Percentiles rank a stretch among this genome's conserved stretches.
These are phyloP conservation scores for Pseudogymnoascus sp. DNA, from an alignment of 2,329 filamentous ascomycete genomes.

Conservation along the genomic window DNA sequence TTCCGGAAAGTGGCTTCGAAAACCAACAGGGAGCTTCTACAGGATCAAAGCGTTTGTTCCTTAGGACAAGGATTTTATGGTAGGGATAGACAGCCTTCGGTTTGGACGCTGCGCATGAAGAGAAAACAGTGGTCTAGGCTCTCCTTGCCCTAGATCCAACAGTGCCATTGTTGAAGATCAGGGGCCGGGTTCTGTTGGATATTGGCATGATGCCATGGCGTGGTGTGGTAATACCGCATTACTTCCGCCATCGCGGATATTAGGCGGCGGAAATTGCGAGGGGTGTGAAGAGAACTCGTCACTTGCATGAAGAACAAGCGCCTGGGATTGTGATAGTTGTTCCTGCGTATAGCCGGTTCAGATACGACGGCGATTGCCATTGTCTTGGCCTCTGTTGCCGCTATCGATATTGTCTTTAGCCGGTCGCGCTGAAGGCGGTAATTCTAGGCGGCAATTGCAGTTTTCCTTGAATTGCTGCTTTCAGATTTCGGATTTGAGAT, in stretches of 20 bases:
- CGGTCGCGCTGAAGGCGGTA: not conserved
- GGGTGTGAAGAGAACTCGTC: not conserved
- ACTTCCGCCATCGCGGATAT: not conserved
- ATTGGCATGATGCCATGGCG: slow-evolving; percentile 1
- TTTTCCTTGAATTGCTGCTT: not conserved
- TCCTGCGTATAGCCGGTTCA: not conserved
- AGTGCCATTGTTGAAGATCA: not conserved
- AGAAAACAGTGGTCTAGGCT: not conserved
- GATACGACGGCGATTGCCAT: not conserved
- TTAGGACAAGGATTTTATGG: not conserved
- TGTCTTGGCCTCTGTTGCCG: not conserved
- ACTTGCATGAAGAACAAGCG: not conserved
- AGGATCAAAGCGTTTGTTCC: not conserved
- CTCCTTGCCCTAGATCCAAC: not conserved
- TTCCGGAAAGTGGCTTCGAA: not conserved
- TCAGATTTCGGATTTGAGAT: not conserved
- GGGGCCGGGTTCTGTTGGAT: not conserved
- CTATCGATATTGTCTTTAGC: not conserved
- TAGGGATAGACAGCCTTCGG: not conserved
- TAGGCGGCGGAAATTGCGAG: not conserved
- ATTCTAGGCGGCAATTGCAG: not conserved
- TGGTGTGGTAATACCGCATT: slow-evolving; percentile 4
- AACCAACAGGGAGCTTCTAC: not conserved
- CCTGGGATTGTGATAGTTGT: slow-evolving; percentile 4
- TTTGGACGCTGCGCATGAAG: not conserved